Evolutionary conservation across 2,329 filamentous ascomycete genomes (phyloP).

Genomic region (Sarocladium kiliense): DNA sequence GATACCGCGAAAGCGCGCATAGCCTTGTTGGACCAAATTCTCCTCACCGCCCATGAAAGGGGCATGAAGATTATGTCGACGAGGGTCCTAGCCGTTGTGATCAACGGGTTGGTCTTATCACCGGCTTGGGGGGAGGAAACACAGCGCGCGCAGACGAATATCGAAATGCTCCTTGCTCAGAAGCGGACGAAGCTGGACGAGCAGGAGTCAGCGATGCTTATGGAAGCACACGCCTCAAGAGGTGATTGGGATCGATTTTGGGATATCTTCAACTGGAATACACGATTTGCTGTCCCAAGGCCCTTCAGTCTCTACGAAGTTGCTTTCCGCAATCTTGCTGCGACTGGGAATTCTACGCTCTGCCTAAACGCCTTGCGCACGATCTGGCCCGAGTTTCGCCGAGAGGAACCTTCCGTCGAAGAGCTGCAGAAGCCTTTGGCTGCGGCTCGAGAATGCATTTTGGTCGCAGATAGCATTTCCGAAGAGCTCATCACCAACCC

Average conservation of each 20-base stretch:
- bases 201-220: slow-evolving; percentile 34
- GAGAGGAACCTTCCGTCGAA: slow-evolving; percentile 46
- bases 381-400: slow-evolving; percentile 54
- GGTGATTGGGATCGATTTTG: slow-evolving; percentile 53
- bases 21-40: slow-evolving; percentile 35
- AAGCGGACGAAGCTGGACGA: slow-evolving; percentile 31
- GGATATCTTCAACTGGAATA: slow-evolving; percentile 52
- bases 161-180: slow-evolving; percentile 40
- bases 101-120: slow-evolving; percentile 32
- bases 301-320: slow-evolving; percentile 49
- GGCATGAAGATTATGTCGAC: slow-evolving; percentile 36
- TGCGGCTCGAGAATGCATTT: slow-evolving; percentile 42
- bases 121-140: slow-evolving; percentile 27
- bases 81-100: slow-evolving; percentile 44
- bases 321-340: slow-evolving; percentile 35
- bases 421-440: not conserved
- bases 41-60: slow-evolving; percentile 40
- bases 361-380: slow-evolving; percentile 45
- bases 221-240: slow-evolving; percentile 40
- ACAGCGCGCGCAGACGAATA: slow-evolving; percentile 33
- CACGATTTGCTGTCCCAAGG: slow-evolving; percentile 43
- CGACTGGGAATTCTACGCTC: slow-evolving; percentile 32
- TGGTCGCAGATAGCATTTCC: slow-evolving; percentile 48
- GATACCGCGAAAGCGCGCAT: slow-evolving; percentile 25
- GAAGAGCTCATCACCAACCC: slow-evolving; percentile 23